Conservation (phyloP, 2,329 filamentous ascomycete genomes). For the Alternaria sp. region DNA sequence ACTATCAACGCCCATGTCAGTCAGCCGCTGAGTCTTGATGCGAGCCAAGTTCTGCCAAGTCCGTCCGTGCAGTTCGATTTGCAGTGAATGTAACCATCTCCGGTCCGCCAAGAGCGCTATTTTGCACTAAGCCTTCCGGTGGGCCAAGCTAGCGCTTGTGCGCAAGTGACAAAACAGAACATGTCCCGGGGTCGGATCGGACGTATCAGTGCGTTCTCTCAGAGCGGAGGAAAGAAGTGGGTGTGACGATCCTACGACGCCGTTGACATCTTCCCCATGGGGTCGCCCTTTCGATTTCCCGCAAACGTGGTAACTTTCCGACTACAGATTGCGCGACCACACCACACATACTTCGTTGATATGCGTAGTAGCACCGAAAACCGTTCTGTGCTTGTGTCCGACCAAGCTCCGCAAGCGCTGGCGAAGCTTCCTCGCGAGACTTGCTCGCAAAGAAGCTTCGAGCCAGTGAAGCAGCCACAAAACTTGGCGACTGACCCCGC, state of each 20-base stretch:
- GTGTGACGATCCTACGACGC: constrained; percentile 25
- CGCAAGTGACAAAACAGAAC: constrained; percentile 26
- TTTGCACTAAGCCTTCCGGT: constrained; percentile 33
- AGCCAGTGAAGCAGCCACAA: constrained; percentile 29
- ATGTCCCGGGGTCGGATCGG: constrained; percentile 15
- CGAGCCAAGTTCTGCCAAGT: constrained; percentile 43
- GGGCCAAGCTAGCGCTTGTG: constrained; percentile 13
- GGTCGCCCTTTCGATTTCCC: constrained; percentile 17
- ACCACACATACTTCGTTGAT: neutral
- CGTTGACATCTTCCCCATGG: constrained; percentile 30
- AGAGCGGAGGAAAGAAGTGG: constrained; percentile 12
- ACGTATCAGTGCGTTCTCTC: constrained; percentile 21
- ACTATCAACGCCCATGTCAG: constrained; percentile 21
- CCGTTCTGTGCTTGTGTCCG: constrained; percentile 1
- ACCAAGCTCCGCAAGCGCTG: constrained; percentile 31
- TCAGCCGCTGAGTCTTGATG: constrained; percentile 30
- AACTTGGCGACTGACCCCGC: constrained; percentile 37
- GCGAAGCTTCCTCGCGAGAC: constrained; percentile 27
- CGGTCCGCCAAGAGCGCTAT: constrained; percentile 33
- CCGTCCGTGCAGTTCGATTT: constrained; percentile 23
- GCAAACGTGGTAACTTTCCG: constrained; percentile 3
- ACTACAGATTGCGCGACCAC: neutral
- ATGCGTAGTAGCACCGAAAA: constrained; percentile 2
- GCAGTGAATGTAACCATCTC: constrained; percentile 31
- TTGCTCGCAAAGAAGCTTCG: constrained; percentile 30